A percentile compares a stretch with the other conserved stretches of the same genome.
Conservation (phyloP, 2,329 filamentous ascomycete genomes). For the Hypoxylon sp. region DNA sequence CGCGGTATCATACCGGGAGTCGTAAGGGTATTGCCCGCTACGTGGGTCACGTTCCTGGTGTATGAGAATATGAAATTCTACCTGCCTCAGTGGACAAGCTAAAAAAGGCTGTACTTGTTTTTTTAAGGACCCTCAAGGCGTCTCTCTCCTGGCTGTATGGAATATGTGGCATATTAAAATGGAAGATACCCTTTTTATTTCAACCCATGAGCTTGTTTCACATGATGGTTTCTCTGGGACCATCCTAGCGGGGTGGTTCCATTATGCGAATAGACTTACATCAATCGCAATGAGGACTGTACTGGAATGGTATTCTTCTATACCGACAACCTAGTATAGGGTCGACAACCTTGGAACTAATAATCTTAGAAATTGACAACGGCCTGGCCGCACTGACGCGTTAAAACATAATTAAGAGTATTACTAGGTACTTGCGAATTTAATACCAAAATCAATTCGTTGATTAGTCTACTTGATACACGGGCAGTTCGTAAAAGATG, state of each 20-base stretch:
- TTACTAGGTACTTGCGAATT: neutral
- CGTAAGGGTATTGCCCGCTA: slow-evolving; percentile 91
- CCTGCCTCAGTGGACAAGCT: slow-evolving; percentile 60
- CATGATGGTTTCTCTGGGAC: neutral
- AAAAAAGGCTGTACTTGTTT: slow-evolving; percentile 2
- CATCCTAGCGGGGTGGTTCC: neutral
- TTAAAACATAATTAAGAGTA: no score
- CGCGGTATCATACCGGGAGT: slow-evolving; percentile 89
- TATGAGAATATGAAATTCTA: slow-evolving; percentile 93
- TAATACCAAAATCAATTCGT: slow-evolving; percentile 18
- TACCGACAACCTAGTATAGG: no score
- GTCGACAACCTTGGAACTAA: no score
- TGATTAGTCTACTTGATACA: slow-evolving; percentile 32
- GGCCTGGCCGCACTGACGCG: neutral
- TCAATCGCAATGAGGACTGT: neutral
- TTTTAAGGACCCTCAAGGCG: neutral
- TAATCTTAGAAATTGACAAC: no score
- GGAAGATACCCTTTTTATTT: slow-evolving; percentile 8
- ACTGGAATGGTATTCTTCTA: no score
- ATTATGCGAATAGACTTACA: no score
- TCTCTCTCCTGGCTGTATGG: neutral
- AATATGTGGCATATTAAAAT: neutral
- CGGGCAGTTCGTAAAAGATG: neutral
- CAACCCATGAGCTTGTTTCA: neutral
- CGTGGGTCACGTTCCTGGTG: slow-evolving; percentile 95